Evolutionary conservation across 805 yeast genomes (phyloP), one percentile per base, ranked within the genome.

Genomic region (Ogataea pignaliae): DNA sequence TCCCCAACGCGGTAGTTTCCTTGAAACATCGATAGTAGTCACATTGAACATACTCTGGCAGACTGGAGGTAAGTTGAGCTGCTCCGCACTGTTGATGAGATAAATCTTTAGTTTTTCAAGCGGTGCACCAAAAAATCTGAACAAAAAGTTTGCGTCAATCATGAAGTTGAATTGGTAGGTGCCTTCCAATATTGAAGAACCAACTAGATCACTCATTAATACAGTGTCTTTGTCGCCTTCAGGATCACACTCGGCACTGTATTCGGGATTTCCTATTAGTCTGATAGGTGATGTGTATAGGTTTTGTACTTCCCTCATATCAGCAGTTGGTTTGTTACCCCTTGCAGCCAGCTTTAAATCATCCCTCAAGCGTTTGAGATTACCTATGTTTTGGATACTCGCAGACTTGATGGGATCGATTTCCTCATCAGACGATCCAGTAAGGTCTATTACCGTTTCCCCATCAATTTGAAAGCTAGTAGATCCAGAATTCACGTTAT

Each of bases 61-160:
- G 7, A n/a, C 6, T 64, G 61, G n/a, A 64, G 75, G 52, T 44
- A 73, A 28, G 58, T 51, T 47, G 48, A 66, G 10, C 66, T 69
- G 39, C 56, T 52, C 44, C 45, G 57, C 10, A 68, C 72, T 12
- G 38, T 49, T 56, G 4, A 69, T 51, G 1, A 75, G 54, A 3
- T 40, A 34, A 2, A 60, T 37, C 10, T 53, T 50, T 10, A 56
- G 42, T n/a, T 53, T 47, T 11, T 47, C 18, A 6, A 58, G 54
- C 33, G 53, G 55, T 1, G 62, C 49, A 8, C 45, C 39, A 36
- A 59, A 43, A 37, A 53, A 57, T 3, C 48, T 42, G 3, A 54
- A 36, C 17, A 66, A 39, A 36, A 61, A 61, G 7, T 52, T 50
- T 36, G 53, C 48, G 38, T 64, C 66, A 12, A 65, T 60, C 44